phyloP scores from a whole-genome alignment of 1,139 yeast species.

The Pichia sp. region DNA sequence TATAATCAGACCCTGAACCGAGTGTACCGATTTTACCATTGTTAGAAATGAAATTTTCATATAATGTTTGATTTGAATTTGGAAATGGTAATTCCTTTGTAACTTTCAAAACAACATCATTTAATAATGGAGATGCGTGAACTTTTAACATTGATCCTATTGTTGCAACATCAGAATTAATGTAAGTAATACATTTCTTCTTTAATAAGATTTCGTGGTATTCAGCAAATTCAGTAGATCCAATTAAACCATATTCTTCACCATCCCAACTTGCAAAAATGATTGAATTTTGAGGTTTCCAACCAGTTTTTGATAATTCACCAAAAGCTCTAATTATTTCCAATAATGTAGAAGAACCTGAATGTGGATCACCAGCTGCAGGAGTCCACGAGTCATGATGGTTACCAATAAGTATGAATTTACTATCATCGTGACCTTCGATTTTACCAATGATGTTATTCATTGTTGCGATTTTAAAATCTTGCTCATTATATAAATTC shows the following conservation, averaged over 20 bases:
- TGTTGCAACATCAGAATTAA: slow-evolving; percentile 58
- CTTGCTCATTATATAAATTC: slow-evolving; percentile 48
- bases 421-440: slow-evolving; percentile 42
- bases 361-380: slow-evolving; percentile 67
- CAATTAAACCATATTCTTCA: slow-evolving; percentile 62
- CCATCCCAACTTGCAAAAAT: slow-evolving; percentile 67
- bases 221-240: slow-evolving; percentile 68
- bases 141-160: slow-evolving; percentile 43
- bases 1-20: slow-evolving; percentile 66
- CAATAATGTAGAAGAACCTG: slow-evolving; percentile 54
- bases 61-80: slow-evolving; percentile 36
- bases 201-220: slow-evolving; percentile 36
- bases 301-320: slow-evolving; percentile 43
- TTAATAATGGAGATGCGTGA: slow-evolving; percentile 47
- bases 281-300: slow-evolving; percentile 60
- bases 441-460: slow-evolving; percentile 53
- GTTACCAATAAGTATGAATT: slow-evolving; percentile 56
- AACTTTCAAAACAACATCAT: slow-evolving; percentile 35
- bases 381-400: slow-evolving; percentile 73
- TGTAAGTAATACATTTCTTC: slow-evolving; percentile 47
- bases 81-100: slow-evolving; percentile 46
- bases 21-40: slow-evolving; percentile 34
- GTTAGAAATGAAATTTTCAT: slow-evolving; percentile 48
- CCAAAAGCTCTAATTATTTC: slow-evolving; percentile 54
- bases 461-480: slow-evolving; percentile 52